Base-by-base conservation (phyloP, 805 yeast species). In the Cyberlindnera samutprakarnensis region DNA sequence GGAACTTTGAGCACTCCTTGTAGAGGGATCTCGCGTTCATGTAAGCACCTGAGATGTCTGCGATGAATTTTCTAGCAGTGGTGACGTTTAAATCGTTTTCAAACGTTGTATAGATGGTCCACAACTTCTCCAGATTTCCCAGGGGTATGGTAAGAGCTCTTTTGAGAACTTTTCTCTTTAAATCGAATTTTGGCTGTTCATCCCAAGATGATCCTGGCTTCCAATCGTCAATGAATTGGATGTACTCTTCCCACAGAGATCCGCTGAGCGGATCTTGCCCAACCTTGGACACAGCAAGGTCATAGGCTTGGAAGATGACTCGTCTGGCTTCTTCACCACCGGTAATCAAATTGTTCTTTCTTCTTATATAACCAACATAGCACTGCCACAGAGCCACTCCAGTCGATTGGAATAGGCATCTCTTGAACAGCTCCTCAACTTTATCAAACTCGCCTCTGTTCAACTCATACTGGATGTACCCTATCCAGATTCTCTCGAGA, bases 1-100 rank as follows among this genome's bases (percentile, higher is more conserved):
- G 72, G 4, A 79, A 42, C 39, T 72, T 71, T 10, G 66, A 62
- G 69, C 86, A 73, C 49, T 84, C 95, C 25, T 72, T 75, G 39
- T 74, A 73, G 59, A 82, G 66, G 0, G 92, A 70, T 40, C 96
- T 68, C 2, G 95, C 88, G 42, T 71, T 75, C 95, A 90, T 84
- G 52, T 87, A 92, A 11, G 75, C 80, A 4, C 83, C 76, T 10
- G 94, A 81, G 38, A 75, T 68, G 45, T 88, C 96, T 27, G 83
- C 77, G 32, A 88, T 78, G 50, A 80, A 76, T 54, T 84, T 85
- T 47, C 94, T 75, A 4, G 96, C 92, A 4, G 88, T 81, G 14
- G 79, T 61, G 22, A 80, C 64, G 49, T 81, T 82, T 14, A 76
- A 59, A 23, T 76, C 79, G 46, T 78, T 84, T 56, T 90, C 97